phyloP scores from a whole-genome alignment of 2,329 filamentous ascomycete species.

The Alternaria arborescens region DNA sequence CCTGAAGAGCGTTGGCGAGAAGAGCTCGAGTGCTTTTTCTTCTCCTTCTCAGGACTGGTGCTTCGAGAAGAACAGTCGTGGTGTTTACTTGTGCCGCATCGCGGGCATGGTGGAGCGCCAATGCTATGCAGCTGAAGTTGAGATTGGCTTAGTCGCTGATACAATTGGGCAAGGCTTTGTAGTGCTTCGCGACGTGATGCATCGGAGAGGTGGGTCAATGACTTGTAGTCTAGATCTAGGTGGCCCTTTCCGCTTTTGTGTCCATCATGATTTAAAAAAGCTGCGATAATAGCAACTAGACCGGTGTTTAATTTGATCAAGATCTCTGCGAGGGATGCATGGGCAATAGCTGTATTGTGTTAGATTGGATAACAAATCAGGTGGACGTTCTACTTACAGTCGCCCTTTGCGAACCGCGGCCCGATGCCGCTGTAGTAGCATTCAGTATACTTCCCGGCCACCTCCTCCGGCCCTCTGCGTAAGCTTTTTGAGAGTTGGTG shows the following conservation, averaged over 20 bases:
- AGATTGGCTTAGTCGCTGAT: conserved; percentile 49
- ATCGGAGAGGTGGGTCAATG: conserved; percentile 57
- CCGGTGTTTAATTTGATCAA: conserved; percentile 58
- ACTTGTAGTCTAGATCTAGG: conserved; percentile 54
- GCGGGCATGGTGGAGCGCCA: conserved; percentile 25
- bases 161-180: conserved; percentile 53
- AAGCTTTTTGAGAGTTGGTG: conserved; percentile 52
- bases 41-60: conserved; percentile 33
- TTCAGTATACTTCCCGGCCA: conserved; percentile 54
- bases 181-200: conserved; percentile 56
- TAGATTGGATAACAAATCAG: conserved; percentile 2
- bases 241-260: conserved; percentile 40
- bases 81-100: conserved; percentile 39
- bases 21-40: conserved; percentile 29
- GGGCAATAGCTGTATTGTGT: conserved; percentile 51
- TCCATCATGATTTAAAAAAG: conserved; percentile 51
- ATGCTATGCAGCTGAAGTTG: conserved; percentile 44
- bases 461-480: conserved; percentile 53
- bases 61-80: conserved; percentile 29
- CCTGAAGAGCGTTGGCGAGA: conserved; percentile 34
- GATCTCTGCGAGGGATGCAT: conserved; percentile 56
- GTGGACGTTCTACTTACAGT: conserved; percentile 47
- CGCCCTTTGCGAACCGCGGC: conserved; percentile 54
- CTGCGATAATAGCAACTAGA: conserved; percentile 56
- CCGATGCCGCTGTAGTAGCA: conserved; percentile 48